Evolutionary conservation across 2,329 filamentous ascomycete genomes (phyloP).

Genomic region (Sordariomycetes sp.): DNA sequence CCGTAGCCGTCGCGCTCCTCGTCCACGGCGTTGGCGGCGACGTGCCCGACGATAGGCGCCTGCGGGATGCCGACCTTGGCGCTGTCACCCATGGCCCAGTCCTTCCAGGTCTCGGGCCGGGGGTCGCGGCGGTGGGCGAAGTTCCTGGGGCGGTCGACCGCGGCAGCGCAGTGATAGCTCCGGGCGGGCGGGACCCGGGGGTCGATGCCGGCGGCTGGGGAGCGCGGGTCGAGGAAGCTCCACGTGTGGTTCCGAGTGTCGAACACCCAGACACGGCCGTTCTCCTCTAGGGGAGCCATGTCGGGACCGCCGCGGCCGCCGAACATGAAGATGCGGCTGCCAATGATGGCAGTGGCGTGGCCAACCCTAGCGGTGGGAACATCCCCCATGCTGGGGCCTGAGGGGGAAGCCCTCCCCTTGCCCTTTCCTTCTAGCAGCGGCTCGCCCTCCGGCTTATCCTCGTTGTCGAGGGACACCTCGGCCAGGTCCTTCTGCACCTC

Average conservation of each 20-base stretch:
- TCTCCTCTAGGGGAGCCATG: constrained; percentile 63
- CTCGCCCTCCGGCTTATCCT: constrained; percentile 10
- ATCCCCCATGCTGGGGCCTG: constrained; percentile 18
- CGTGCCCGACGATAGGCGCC: constrained; percentile 43
- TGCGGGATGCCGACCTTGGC: constrained; percentile 47
- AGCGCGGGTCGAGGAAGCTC: constrained; percentile 51
- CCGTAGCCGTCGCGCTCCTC: constrained; percentile 53
- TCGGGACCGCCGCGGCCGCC: constrained; percentile 63
- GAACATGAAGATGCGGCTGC: constrained; percentile 67
- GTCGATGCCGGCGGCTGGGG: constrained; percentile 27
- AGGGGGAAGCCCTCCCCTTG: constrained; percentile 20
- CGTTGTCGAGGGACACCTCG: constrained; percentile 26
- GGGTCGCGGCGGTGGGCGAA: constrained; percentile 25
- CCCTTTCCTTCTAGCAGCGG: constrained; percentile 20
- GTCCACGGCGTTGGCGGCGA: constrained; percentile 47
- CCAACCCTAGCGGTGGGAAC: constrained; percentile 63
- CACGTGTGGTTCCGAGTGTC: constrained; percentile 55
- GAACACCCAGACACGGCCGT: constrained; percentile 67
- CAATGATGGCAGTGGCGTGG: constrained; percentile 58
- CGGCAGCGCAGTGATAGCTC: constrained; percentile 57
- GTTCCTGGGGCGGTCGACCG: constrained; percentile 45
- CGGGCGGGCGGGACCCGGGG: constrained; percentile 47
- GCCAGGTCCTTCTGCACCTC: constrained; percentile 24
- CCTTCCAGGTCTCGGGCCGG: constrained; percentile 35
- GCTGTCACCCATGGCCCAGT: constrained; percentile 45